Evolutionary conservation across 768 basidiomycete genomes (phyloP), one percentile per base, ranked within the genome.

Genomic region (Russula ochroleuca): DNA sequence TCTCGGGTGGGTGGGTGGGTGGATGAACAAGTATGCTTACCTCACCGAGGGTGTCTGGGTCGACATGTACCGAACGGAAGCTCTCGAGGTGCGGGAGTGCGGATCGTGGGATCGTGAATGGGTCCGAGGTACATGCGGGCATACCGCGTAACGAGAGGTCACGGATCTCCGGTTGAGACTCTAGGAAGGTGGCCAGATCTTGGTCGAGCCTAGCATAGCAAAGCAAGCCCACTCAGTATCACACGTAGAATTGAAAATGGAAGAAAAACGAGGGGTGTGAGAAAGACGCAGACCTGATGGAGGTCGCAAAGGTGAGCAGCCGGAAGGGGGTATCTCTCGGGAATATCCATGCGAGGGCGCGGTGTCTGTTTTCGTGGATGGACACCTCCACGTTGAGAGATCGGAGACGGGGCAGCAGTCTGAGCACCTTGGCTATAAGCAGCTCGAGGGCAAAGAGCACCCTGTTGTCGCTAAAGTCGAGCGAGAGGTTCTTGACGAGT

Each of bases 141-240:
- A 80, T 79, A 0, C 84, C 85, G 23, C 84, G 77, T 25, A 87
- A 77, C 14, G 81, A 81, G 58, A 88, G 76, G 28, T 86, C 81
- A 43, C 70, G 69, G 64, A 87, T 74, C 31, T 70, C 65, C 6
- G 73, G 73, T 71, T 86, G 85, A 0, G 74, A 72, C 60, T 78
- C 80, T 59, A 87, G 76, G 71, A 86, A 85, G 10, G 67, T 61
- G 0, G 81, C 81, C 15, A 87, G 75, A 4, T 73, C 69, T 4
- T 70, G 67, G 45, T 80, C 79, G 68, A 66, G 37, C 19, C 66
- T 67, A n/a, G 1, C 3, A 45, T 21, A n/a, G 10, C n/a, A 45
- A 8, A 45, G 19, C 3, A 47, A 10, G 10, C 25, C 9, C 8
- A 4, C 47, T 58, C 43, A 57, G 23, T 41, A 8, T 28, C 10